phyloP scores from a whole-genome alignment of 2,329 filamentous ascomycete genomes.

The Onygenales sp. region DNA sequence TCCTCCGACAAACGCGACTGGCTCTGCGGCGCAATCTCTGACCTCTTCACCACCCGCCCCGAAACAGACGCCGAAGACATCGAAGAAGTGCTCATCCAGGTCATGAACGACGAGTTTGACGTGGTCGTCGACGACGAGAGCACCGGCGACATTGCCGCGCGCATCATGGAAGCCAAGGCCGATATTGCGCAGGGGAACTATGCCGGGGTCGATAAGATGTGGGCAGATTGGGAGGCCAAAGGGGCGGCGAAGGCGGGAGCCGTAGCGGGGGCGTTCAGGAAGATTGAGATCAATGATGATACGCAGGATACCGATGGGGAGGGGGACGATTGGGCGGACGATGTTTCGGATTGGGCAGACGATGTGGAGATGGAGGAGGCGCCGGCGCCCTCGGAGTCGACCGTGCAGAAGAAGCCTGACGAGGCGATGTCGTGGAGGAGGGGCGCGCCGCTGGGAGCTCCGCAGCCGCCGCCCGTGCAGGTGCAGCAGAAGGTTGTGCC shows the following conservation, averaged over 20 bases:
- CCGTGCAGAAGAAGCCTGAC: background rate
- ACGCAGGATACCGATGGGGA: constrained; percentile 48
- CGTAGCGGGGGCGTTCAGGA: constrained; percentile 28
- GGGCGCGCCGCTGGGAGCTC: background rate
- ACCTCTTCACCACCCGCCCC: constrained; percentile 57
- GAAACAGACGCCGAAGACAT: constrained; percentile 67
- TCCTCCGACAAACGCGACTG: constrained; percentile 86
- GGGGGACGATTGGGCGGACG: constrained; percentile 38
- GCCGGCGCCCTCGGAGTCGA: constrained; percentile 30
- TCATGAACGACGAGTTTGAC: constrained; percentile 95
- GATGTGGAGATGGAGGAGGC: constrained; percentile 62
- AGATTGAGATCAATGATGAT: constrained; percentile 32
- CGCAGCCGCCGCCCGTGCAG: background rate
- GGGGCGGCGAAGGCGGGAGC: constrained; percentile 42
- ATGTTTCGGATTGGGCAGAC: constrained; percentile 43
- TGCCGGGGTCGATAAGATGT: constrained; percentile 54
- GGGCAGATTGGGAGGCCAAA: constrained; percentile 31
- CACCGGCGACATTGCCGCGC: constrained; percentile 60
- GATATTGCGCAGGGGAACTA: constrained; percentile 59
- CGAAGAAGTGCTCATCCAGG: constrained; percentile 74
- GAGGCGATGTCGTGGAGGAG: background rate
- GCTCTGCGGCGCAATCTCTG: constrained; percentile 80
- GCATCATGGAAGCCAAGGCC: constrained; percentile 59
- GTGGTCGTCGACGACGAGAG: constrained; percentile 86
- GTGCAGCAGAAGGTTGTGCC: constrained; percentile 52